Evolutionary conservation across 169 alveolate genomes (phyloP).

Genomic region (Babesia ovata): DNA sequence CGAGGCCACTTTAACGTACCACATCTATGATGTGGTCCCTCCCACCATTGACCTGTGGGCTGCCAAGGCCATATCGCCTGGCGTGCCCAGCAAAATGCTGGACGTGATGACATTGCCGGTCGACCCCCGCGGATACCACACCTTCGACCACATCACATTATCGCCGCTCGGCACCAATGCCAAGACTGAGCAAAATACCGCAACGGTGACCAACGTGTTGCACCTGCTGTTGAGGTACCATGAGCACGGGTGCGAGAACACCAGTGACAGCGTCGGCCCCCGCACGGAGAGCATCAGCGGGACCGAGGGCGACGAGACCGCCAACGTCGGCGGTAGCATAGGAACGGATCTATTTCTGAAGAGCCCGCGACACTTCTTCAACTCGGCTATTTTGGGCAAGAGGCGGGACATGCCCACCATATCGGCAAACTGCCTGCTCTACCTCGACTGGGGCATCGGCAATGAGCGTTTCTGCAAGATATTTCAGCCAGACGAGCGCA

Average conservation of each 20-base stretch:
- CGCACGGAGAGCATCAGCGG: constrained; percentile 15
- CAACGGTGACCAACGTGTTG: constrained; percentile 15
- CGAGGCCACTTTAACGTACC: constrained; percentile 82
- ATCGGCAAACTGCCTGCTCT: constrained; percentile 59
- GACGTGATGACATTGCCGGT: constrained; percentile 16
- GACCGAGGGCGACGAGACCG: background rate
- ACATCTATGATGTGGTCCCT: constrained; percentile 73
- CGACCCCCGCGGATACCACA: constrained; percentile 27
- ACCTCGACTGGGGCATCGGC: constrained; percentile 80
- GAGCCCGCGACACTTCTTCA: constrained; percentile 51
- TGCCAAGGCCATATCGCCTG: constrained; percentile 57
- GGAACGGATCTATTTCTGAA: constrained; percentile 38
- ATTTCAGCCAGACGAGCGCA: constrained; percentile 74
- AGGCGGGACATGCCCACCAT: constrained; percentile 32
- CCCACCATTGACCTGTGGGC: constrained; percentile 66
- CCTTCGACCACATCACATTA: constrained; percentile 13
- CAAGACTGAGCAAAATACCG: background rate
- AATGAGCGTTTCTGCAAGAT: constrained; percentile 72
- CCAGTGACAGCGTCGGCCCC: background rate
- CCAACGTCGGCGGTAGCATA: constrained; percentile 4
- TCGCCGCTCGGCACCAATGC: background rate
- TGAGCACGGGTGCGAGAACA: background rate
- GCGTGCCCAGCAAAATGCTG: constrained; percentile 16
- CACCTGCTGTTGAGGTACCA: constrained; percentile 13
- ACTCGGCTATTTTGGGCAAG: constrained; percentile 19